These are phyloP conservation scores for Geotrichum candidum DNA, from an alignment of 1,139 yeast genomes.

Conservation along the genomic window DNA sequence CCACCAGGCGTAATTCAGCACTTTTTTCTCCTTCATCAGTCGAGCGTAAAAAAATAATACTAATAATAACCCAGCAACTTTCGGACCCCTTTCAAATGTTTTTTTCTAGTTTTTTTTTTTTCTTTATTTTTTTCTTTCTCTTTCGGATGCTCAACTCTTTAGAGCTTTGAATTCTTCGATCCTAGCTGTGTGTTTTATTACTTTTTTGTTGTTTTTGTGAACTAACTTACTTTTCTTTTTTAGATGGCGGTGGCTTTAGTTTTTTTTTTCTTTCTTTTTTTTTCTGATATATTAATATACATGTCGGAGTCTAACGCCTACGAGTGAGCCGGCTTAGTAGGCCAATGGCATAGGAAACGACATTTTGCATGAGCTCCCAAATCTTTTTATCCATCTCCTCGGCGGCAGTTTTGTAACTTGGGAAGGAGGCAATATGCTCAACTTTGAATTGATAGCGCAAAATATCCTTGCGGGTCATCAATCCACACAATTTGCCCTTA, in stretches of 20 bases:
- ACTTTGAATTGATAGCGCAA: constrained; percentile 42
- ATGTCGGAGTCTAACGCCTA: neutral
- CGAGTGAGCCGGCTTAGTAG: neutral
- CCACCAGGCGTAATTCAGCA: neutral
- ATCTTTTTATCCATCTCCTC: constrained; percentile 26
- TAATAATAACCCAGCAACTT: no score
- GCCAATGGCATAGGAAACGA: neutral
- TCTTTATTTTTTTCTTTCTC: no score
- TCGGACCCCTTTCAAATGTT: neutral
- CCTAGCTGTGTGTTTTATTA: neutral
- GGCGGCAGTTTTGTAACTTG: constrained; percentile 18
- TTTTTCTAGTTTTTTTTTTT: no score
- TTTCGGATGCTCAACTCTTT: neutral
- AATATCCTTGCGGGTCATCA: constrained; percentile 63
- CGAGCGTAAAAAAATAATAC: neutral
- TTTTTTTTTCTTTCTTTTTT: neutral
- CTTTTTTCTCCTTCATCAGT: neutral
- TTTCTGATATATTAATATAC: neutral
- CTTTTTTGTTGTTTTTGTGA: neutral
- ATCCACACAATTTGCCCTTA: constrained; percentile 49
- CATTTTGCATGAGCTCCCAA: constrained; percentile 21
- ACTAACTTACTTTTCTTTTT: neutral
- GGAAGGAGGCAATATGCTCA: constrained; percentile 18
- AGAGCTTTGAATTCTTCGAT: neutral
- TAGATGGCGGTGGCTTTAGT: neutral